Conservation (phyloP, 164 flowering plant genomes). For the Sedum album region DNA sequence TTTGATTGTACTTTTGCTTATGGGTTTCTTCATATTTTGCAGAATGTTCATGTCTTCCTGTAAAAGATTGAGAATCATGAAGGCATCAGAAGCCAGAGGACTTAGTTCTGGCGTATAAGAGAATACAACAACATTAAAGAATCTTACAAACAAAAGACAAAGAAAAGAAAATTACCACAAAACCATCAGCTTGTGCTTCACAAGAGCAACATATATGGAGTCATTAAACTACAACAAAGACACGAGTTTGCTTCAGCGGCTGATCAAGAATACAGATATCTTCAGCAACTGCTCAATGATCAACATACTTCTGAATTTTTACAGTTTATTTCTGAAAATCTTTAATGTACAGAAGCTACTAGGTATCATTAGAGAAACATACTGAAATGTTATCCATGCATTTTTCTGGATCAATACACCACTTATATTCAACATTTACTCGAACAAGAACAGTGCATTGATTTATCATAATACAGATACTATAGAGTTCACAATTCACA, state of each 20-base stretch:
- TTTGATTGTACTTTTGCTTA: constrained; percentile 1
- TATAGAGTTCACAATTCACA: background rate
- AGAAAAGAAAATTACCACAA: background rate
- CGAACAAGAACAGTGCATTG: background rate
- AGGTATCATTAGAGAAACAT: background rate
- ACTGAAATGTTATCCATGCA: background rate
- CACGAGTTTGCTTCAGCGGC: background rate
- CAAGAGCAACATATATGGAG: background rate
- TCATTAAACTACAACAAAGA: background rate
- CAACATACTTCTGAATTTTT: background rate
- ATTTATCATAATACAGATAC: too few species aligned
- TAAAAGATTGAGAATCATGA: constrained; percentile 31
- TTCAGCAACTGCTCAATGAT: background rate
- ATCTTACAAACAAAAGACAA: background rate
- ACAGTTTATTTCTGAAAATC: background rate
- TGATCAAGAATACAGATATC: background rate
- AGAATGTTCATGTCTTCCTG: constrained; percentile 36
- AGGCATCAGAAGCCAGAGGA: constrained; percentile 28
- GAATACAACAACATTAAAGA: background rate
- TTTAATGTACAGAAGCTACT: background rate
- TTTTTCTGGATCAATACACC: background rate
- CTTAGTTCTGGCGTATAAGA: constrained; percentile 13
- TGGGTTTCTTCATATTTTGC: constrained; percentile 18
- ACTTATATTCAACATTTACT: background rate
- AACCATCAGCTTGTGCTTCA: background rate